Evolutionary conservation across 164 flowering plant species (phyloP), one percentile per base, ranked within the genome.

Genomic region (Macadamia integrifolia): DNA sequence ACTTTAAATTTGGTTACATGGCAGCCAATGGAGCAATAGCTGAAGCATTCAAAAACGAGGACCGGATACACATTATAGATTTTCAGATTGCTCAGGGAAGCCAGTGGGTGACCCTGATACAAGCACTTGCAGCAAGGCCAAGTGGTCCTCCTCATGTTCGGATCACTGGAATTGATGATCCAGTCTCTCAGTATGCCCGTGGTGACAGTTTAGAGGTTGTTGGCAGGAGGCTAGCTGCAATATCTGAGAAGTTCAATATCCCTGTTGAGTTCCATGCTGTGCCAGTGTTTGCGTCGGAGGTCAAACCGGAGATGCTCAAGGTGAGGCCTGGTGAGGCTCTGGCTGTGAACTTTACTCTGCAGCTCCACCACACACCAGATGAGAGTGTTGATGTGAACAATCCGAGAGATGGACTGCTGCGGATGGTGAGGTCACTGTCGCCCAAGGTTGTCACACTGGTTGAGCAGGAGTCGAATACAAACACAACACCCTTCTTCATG

Each of bases 331-430:
- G 82, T 23, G 99, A 94, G 65, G 92, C 91, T 32, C 75, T 94
- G 7, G 23, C 92, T 0, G 97, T 94, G 30, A 94, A 94, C 81
- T 94, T 92, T 78, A 93, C 99, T 0, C 92, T 92, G 76, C 99
- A 86, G 80, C 97, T 92, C 14, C 99, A 94, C 75, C 99, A 94
- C 85, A 87, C 92, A 95, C 99, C 99, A 0, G 99, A 94, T 59
- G 99, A 94, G 80, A 92, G 99, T 48, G 99, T 94, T 50, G 87
- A 85, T 57, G 78, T 90, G 97, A 17, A 90, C 92, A 0, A 82
- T 90, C 53, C 92, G 92, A 66, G 71, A 87, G 70, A 74, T 97
- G 49, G 97, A 94, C 97, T 94, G 55, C 92, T 94, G 42, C 86
- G 90, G 7, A 88, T 88, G 92, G 92, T 90, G 0, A 94, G 87